Percentiles rank a stretch among this genome's conserved stretches.
Conservation (phyloP, 305 asterid genomes). For the Fraxinus latifolia region DNA sequence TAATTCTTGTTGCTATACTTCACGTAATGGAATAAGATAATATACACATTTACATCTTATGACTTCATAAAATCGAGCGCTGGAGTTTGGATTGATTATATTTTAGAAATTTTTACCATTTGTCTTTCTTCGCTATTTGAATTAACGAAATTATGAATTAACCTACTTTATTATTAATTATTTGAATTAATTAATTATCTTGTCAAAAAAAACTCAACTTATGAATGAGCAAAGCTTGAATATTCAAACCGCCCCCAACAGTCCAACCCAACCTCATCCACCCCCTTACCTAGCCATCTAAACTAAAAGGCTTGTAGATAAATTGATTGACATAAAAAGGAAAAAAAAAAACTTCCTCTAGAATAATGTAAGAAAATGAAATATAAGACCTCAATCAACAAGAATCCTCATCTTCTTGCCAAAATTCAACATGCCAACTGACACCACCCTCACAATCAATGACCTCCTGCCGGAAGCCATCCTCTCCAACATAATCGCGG, state of each 20-base stretch:
- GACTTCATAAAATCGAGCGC: background rate
- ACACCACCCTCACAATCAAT: constrained; percentile 9
- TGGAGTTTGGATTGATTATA: background rate
- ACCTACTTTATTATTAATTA: background rate
- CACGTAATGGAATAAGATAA: background rate
- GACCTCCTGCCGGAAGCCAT: constrained; percentile 78
- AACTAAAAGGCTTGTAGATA: background rate
- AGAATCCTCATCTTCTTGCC: background rate
- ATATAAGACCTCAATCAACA: background rate
- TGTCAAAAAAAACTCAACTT: background rate
- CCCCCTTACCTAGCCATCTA: background rate
- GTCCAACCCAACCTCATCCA: too few relatives aligned
- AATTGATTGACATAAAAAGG: background rate
- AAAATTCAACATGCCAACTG: background rate
- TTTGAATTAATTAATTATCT: background rate
- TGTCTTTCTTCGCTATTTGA: background rate
- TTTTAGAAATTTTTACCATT: background rate
- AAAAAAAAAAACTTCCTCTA: background rate
- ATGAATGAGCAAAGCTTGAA: background rate
- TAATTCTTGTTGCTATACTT: background rate
- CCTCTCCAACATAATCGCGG: constrained; percentile 68
- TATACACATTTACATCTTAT: background rate
- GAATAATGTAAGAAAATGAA: background rate
- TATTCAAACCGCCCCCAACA: background rate
- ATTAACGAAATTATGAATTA: background rate